phyloP scores from a whole-genome alignment of 495 filamentous ascomycete genomes.

The Annulohypoxylon maeteangense region DNA sequence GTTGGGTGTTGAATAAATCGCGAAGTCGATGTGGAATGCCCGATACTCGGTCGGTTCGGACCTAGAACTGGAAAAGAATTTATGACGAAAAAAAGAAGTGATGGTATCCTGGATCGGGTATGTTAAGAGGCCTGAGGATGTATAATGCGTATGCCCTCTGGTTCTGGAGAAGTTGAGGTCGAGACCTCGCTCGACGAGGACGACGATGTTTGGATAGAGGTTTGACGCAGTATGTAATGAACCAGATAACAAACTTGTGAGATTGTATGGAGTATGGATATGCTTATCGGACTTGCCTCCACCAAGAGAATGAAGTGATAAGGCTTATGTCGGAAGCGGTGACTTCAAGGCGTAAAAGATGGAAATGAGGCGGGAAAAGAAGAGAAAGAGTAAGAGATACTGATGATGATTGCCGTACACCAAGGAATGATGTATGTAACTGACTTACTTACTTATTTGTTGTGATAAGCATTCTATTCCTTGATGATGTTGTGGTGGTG shows the following conservation, averaged over 20 bases:
- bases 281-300: neutral
- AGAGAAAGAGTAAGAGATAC: neutral
- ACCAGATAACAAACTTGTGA: neutral
- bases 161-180: neutral
- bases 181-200: neutral
- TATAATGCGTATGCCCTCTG: neutral
- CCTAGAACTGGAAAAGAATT: neutral
- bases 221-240: neutral
- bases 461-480: neutral
- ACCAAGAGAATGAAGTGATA: neutral
- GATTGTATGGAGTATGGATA: neutral
- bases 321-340: conserved; percentile 14
- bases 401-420: conserved; percentile 9
- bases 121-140: neutral
- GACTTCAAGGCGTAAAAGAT: neutral
- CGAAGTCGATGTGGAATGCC: neutral
- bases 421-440: neutral
- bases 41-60: neutral
- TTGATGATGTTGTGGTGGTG: conserved; percentile 2
- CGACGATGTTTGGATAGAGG: neutral
- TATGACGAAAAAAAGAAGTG: neutral
- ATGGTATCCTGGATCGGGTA: neutral
- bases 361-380: neutral
- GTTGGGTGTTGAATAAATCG: neutral
- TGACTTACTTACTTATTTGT: conserved; percentile 6